These are phyloP conservation scores for Ceriops decandra DNA, from an alignment of 345 rosid genomes.

Conservation along the genomic window DNA sequence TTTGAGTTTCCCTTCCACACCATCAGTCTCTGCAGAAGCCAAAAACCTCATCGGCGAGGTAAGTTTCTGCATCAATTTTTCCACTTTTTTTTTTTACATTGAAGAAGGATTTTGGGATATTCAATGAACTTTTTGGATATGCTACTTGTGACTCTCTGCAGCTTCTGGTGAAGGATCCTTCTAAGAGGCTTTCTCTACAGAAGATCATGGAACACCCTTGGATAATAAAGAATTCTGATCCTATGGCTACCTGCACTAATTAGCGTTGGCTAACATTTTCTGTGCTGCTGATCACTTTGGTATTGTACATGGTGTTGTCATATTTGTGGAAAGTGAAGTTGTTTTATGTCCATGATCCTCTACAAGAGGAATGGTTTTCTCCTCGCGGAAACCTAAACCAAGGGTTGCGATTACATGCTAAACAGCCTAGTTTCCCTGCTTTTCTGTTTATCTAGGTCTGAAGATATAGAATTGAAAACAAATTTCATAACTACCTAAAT, in stretches of 20 bases:
- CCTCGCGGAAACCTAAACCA: no score
- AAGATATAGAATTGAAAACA: no score
- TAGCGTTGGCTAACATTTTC: neutral
- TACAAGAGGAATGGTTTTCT: no score
- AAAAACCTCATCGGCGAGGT: slow-evolving; percentile 64
- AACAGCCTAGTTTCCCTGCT: no score
- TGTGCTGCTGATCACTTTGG: slow-evolving; percentile 5
- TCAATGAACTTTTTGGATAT: neutral
- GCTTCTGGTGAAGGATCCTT: slow-evolving; percentile 87
- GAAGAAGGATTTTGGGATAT: neutral
- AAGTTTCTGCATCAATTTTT: slow-evolving; percentile 9
- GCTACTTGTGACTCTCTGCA: slow-evolving; percentile 30
- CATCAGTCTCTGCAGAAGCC: slow-evolving; percentile 65
- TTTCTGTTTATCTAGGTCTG: no score
- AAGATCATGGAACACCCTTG: slow-evolving; percentile 89
- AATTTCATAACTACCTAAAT: no score
- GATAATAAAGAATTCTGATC: slow-evolving; percentile 78
- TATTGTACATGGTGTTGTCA: slow-evolving; percentile 7
- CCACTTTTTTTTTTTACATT: neutral
- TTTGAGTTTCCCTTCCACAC: slow-evolving; percentile 65
- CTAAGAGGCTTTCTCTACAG: slow-evolving; percentile 70
- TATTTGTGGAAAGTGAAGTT: neutral
- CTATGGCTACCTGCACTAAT: slow-evolving; percentile 44
- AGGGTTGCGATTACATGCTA: no score
- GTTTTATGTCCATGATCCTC: no score